Evolutionary conservation across 2,329 filamentous ascomycete genomes (phyloP).

Genomic region (Ophiostoma australiae): DNA sequence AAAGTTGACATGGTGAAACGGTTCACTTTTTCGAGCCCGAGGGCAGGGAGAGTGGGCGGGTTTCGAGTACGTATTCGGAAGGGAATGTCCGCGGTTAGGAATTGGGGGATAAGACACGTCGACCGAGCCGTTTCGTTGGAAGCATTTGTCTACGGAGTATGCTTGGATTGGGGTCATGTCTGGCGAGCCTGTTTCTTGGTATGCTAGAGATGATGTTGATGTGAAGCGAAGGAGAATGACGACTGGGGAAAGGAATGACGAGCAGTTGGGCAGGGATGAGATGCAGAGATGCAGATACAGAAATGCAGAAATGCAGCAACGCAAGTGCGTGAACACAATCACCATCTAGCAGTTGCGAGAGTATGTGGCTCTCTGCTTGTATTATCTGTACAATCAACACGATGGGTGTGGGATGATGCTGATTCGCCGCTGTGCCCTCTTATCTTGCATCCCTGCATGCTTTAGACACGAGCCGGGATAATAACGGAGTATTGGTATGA

Average conservation of each 20-base stretch:
- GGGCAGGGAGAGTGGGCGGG: not conserved
- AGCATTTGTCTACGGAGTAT: not conserved
- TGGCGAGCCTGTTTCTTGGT: not conserved
- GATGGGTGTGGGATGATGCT: not conserved
- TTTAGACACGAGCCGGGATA: not conserved
- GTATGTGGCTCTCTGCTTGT: not conserved
- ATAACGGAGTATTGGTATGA: not conserved
- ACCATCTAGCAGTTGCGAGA: not conserved
- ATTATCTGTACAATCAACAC: too few relatives aligned
- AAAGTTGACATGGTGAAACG: not conserved
- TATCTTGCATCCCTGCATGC: not conserved
- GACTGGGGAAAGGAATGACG: not conserved
- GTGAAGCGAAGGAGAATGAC: conserved; percentile 1
- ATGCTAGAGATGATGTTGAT: not conserved
- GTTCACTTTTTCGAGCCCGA: not conserved
- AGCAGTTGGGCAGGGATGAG: not conserved
- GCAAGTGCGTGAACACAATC: not conserved
- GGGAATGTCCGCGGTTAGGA: not conserved
- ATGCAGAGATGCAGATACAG: too few relatives aligned
- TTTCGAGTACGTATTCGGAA: not conserved
- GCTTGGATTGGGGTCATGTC: not conserved
- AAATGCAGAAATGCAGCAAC: not conserved
- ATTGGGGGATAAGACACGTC: not conserved
- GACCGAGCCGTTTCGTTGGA: not conserved
- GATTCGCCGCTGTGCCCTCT: not conserved